Evolutionary conservation across 2,329 filamentous ascomycete species (phyloP), one percentile per base, ranked within the genome.

Genomic region (Alternaria sp.): DNA sequence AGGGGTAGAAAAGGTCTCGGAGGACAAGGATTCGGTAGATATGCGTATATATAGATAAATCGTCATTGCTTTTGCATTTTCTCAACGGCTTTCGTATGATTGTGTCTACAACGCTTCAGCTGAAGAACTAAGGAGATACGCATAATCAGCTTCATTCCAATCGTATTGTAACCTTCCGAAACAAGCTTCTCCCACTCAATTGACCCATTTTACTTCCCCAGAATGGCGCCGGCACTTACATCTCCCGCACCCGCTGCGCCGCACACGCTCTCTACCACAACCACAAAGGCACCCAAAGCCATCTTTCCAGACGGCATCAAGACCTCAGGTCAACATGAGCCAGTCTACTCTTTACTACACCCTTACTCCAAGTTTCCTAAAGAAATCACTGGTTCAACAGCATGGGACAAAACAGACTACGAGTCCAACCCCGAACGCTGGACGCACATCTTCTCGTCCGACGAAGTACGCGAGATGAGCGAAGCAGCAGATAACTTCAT

Each of bases 281-380:
- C 72, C 54, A 71, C 73, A 62, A 71, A 75, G 56, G 74, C 81
- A 34, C 81, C 81, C 32, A 77, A 77, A 48, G 74, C 80, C 56
- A 78, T 87, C 67, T 90, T 90, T 74, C 88, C 88, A 10, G 88
- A 90, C 70, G 87, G 88, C 10, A 82, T 89, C 70, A 89, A 87
- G 72, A 90, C 89, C 20, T 86, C 90, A 0, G 92, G 92, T 40
- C 92, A 94, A 75, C 89, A 92, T 68, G 83, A 86, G 25, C 92
- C 92, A 1, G 77, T 91, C 34, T 90, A 89, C 73, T 83, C 88
- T 32, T 80, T 84, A 9, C 78, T 94, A n/a, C 82, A 81, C 50
- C 86, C 90, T 0, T 94, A 92, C 76, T 82, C 85, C 0, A 84
- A 85, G 16, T 94, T 94, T 71, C 92, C 92, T 44, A 86, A 86